phyloP scores from a whole-genome alignment of 495 filamentous ascomycete species.

The Pseudomonodictys pantanalensis region DNA sequence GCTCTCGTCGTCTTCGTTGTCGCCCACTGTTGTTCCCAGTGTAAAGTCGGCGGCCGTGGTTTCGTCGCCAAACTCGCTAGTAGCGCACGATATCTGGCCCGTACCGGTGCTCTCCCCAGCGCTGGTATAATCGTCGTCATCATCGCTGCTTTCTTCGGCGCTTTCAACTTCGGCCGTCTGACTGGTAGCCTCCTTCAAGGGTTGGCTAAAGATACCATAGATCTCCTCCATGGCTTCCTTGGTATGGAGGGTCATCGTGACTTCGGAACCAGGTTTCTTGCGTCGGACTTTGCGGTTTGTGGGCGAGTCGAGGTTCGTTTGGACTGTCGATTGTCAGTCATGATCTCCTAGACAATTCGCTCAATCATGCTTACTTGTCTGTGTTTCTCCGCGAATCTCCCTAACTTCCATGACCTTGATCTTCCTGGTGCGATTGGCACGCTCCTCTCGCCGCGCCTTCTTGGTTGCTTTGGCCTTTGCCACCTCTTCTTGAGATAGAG shows the following conservation, averaged over 20 bases:
- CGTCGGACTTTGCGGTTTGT: conserved; percentile 70
- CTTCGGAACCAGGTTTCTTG: conserved; percentile 66
- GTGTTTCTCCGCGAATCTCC: conserved; percentile 57
- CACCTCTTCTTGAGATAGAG: conserved; percentile 32
- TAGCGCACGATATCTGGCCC: conserved; percentile 57
- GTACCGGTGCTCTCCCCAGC: conserved; percentile 80
- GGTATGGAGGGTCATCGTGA: conserved; percentile 96
- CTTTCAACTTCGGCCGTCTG: conserved; percentile 40
- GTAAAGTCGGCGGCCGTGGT: conserved; percentile 52
- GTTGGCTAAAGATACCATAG: conserved; percentile 93
- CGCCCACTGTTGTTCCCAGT: conserved; percentile 38
- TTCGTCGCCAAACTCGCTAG: conserved; percentile 64
- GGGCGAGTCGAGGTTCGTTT: conserved; percentile 87
- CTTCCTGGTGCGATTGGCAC: conserved; percentile 52
- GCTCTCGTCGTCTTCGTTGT: conserved; percentile 50
- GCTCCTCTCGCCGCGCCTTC: conserved; percentile 41
- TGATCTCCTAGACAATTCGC: not conserved
- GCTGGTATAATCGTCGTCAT: conserved; percentile 75
- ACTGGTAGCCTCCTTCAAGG: conserved; percentile 52
- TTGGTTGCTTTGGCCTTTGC: conserved; percentile 35
- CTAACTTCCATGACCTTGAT: conserved; percentile 76
- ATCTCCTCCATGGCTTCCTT: conserved; percentile 95
- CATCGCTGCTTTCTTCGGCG: conserved; percentile 50
- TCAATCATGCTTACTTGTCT: conserved; percentile 64
- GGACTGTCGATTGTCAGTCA: conserved; percentile 55